Base-by-base conservation (phyloP, 2,329 filamentous ascomycete species). In the Trichophyton verrucosum region DNA sequence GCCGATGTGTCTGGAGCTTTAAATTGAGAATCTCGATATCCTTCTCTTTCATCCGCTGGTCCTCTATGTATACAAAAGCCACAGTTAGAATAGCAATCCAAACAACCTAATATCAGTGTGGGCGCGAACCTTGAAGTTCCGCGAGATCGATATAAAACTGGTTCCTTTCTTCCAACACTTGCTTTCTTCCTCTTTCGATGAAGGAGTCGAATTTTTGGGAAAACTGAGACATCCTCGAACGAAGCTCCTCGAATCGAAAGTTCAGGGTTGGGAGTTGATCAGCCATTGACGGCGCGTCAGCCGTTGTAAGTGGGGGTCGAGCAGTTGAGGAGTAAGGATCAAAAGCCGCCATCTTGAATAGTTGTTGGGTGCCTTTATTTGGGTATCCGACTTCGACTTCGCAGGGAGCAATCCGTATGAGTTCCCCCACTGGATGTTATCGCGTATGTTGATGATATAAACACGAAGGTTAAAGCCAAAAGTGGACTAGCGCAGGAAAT, bases 241-340 rank as follows among this genome's bases (percentile, higher is more conserved):
- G 91, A 71, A 99, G 77, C 67, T 96, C 90, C 68, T 97, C 91
- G 74, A 97, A 97, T 62, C 91, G 91, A 73, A 99, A 97, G 75
- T 96, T 91, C 74, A 95, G 88, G 72, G 82, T 89, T 40, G 94
- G 94, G 7, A 99, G 83, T 55, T 80, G 80, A 70, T 85, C 82
- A 36, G 82, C 82, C 81, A 85, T 83, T 46, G 81, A 83, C 9
- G 80, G 79, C 59, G 77, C 80, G 66, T 80, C 78, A 57, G 80
- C 77, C 13, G 73, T 73, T 53, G 78, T 74, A 44, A 80, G 73
- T 6, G 79, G 79, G 56, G 78, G 78, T 67, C 80, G 75, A 73
- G 80, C 76, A 58, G 75, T 77, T 65, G 77, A 59, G 15, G 57
- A 80, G 38, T 57, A 82, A 1, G 79, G 78, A 66, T 84, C 81